phyloP scores from a whole-genome alignment of 176 grass and related monocot species.

The Oryza glaberrima region DNA sequence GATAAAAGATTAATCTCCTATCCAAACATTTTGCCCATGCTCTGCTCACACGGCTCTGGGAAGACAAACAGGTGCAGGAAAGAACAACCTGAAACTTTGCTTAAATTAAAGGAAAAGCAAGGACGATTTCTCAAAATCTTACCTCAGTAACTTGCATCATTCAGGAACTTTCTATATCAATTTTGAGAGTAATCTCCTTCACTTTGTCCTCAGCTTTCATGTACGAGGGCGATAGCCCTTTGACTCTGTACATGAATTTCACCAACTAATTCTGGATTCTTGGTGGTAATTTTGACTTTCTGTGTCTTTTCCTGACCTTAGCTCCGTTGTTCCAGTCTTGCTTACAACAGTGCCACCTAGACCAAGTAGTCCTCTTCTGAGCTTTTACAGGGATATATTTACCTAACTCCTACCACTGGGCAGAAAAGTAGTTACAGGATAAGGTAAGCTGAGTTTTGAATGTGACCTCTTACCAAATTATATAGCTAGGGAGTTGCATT shows the following conservation, averaged over 20 bases:
- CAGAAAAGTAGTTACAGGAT: background rate
- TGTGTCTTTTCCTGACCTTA: background rate
- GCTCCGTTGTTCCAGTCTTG: background rate
- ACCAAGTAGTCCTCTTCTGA: background rate
- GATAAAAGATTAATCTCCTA: too few relatives aligned
- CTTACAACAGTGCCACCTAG: background rate
- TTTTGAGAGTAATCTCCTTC: background rate
- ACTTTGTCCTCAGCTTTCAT: background rate
- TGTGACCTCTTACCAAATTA: background rate
- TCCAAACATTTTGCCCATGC: too few relatives aligned
- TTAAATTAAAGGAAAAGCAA: background rate
- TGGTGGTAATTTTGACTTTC: background rate
- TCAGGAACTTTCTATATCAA: background rate
- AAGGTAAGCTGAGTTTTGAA: background rate
- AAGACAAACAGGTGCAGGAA: background rate
- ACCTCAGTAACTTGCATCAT: background rate
- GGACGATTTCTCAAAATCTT: background rate
- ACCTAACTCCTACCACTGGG: background rate
- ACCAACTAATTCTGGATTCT: background rate
- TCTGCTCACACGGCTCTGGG: too few relatives aligned
- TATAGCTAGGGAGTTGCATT: background rate
- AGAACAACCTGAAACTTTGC: background rate
- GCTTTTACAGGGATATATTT: background rate
- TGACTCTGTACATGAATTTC: background rate
- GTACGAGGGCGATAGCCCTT: background rate